Base-by-base conservation (phyloP, 108 stramenopile species). In the Discostella pseudostelligera region DNA sequence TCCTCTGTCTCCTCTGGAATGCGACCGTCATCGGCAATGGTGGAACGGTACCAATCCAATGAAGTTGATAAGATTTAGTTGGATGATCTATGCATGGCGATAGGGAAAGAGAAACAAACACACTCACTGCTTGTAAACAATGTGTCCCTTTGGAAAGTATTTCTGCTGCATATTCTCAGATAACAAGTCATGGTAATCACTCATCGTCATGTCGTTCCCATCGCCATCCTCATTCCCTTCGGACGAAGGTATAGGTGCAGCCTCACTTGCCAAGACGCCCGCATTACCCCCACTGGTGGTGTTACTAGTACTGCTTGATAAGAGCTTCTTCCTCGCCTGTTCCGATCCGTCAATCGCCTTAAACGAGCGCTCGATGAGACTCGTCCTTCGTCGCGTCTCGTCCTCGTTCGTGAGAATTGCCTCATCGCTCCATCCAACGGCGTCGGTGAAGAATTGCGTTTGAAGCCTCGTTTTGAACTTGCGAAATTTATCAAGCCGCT, bases 131-230 rank as follows among this genome's bases (percentile, higher is more conserved):
- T 62, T 43, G 56, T 93, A 93, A 1, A 93, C 67, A 0, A 82
- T 57, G 62, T 93, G 87, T 7, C 86, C 86, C 37, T 80, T 80
- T 9, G 89, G 88, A 64, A 82, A 93, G 62, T 90, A 88, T 62
- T 65, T 73, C 47, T 88, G 84, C 40, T 88, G 73, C 84, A 93
- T 89, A 59, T 88, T 83, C 46, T 93, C 89, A 6, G 87, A 72
- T 12, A 93, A 66, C 26, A 93, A 39, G 72, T 84, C 76, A 10
- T 69, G 45, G 63, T 88, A 93, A 42, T 84, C 92, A n/a, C 87
- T 83, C 67, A 89, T 74, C 29, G 76, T 72, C 36, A 89, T 55
- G 20, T 65, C 21, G 9, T 58, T 46, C 35, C 73, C 77, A 47
- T 63, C 78, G 50, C 61, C 72, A 25, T 83, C 81, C 35, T 62